Evolutionary conservation across 495 filamentous ascomycete species (phyloP).

Genomic region (Acidomyces sp.): DNA sequence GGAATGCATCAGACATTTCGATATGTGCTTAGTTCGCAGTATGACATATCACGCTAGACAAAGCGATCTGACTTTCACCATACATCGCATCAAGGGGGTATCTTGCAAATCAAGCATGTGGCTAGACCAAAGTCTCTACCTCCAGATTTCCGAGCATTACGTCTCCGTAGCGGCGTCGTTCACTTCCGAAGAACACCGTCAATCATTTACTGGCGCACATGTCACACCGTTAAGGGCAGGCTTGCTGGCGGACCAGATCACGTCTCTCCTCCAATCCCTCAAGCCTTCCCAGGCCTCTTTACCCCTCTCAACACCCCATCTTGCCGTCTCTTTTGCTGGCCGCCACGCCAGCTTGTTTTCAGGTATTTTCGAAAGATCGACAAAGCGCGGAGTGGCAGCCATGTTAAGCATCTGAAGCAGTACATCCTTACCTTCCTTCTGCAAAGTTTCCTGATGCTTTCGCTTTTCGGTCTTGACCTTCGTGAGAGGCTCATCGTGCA

Average conservation of each 20-base stretch:
- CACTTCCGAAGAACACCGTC: no score
- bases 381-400: conserved; percentile 33
- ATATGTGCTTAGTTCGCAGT: no score
- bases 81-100: no score
- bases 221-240: no score
- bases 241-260: conserved; percentile 17
- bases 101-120: no score
- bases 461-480: conserved; percentile 35
- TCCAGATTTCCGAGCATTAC: no score
- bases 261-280: conserved; percentile 46
- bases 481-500: conserved; percentile 51
- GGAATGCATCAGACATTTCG: no score
- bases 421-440: conserved; percentile 55
- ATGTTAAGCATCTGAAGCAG: conserved; percentile 59
- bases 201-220: no score
- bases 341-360: conserved; percentile 47
- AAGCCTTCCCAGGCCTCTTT: conserved; percentile 49
- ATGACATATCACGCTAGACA: no score
- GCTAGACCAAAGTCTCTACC: no score
- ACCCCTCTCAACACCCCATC: conserved; percentile 46
- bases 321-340: conserved; percentile 38
- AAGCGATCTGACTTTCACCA: no score
- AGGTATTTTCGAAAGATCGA: conserved; percentile 19
- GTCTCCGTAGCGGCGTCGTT: no score
- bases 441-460: conserved; percentile 46